Conservation (phyloP, 2,329 filamentous ascomycete genomes). For the Trichoderma sp. region DNA sequence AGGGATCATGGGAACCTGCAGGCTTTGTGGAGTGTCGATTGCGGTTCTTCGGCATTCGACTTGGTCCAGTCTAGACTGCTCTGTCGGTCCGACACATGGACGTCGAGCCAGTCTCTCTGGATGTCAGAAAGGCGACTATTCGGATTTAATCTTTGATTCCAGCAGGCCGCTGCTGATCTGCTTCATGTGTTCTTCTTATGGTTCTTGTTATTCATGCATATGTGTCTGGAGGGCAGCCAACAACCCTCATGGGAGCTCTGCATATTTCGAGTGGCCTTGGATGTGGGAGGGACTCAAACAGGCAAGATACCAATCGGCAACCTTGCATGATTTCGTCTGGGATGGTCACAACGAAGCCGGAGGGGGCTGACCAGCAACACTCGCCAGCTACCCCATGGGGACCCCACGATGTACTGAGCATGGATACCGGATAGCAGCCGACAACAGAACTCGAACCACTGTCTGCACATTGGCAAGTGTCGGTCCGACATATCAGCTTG, state of each 20-base stretch:
- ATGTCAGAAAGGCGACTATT: background rate
- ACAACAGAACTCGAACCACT: background rate
- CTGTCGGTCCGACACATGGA: background rate
- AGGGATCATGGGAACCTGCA: background rate
- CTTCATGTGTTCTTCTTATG: background rate
- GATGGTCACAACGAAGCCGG: background rate
- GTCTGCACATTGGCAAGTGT: background rate
- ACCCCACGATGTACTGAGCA: background rate
- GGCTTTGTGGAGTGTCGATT: background rate
- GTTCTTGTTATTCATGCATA: background rate
- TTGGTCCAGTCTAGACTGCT: background rate
- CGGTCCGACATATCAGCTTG: background rate
- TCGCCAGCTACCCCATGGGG: background rate
- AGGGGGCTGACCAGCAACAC: background rate
- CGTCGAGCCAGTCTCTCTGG: background rate
- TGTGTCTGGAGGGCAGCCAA: background rate
- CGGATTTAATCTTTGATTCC: background rate
- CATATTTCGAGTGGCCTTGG: background rate
- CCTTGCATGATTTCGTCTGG: background rate
- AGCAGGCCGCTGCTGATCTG: background rate
- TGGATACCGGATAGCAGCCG: background rate
- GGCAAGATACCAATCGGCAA: background rate
- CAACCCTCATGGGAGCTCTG: background rate
- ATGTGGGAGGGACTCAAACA: background rate
- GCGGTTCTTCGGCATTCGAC: background rate